Conservation (phyloP, 176 grass and related monocot genomes). For the Alopecurus myosuroides region DNA sequence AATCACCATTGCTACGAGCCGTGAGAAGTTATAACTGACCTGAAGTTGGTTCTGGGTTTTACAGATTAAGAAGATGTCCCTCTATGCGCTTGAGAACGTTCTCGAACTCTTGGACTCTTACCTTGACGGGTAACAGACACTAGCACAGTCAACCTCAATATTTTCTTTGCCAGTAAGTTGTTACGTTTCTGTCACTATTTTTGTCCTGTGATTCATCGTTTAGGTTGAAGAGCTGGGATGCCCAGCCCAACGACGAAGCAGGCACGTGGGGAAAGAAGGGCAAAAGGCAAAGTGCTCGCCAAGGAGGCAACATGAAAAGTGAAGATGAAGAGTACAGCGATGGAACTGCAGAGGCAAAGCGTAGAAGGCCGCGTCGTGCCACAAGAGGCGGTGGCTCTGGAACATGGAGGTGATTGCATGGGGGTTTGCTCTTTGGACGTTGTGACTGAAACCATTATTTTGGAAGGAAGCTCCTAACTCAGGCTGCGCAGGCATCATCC, state of each 20-base stretch:
- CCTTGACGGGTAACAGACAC: slow-evolving; percentile 26
- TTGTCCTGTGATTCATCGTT: background rate
- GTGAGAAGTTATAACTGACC: background rate
- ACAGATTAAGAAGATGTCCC: slow-evolving; percentile 79
- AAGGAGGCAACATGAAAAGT: background rate
- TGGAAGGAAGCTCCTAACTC: too few species aligned
- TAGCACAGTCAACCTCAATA: background rate
- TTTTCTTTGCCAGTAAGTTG: background rate
- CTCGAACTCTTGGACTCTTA: slow-evolving; percentile 31
- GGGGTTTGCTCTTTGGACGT: too few species aligned
- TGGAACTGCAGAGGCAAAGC: background rate
- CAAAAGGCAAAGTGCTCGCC: background rate
- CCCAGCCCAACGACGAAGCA: background rate
- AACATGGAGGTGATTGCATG: too few species aligned
- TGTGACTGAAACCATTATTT: too few species aligned
- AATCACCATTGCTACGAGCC: background rate
- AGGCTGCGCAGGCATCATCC: too few species aligned
- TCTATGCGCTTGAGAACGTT: slow-evolving; percentile 49
- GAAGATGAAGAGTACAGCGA: background rate
- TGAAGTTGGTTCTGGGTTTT: background rate
- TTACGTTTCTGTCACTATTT: background rate
- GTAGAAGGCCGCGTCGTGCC: too few species aligned
- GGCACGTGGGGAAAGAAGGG: background rate
- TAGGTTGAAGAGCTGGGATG: background rate
- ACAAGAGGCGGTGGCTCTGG: too few species aligned